Evolutionary conservation across 2,329 filamentous ascomycete genomes (phyloP).

Genomic region (Dendrostoma leiphaemia): DNA sequence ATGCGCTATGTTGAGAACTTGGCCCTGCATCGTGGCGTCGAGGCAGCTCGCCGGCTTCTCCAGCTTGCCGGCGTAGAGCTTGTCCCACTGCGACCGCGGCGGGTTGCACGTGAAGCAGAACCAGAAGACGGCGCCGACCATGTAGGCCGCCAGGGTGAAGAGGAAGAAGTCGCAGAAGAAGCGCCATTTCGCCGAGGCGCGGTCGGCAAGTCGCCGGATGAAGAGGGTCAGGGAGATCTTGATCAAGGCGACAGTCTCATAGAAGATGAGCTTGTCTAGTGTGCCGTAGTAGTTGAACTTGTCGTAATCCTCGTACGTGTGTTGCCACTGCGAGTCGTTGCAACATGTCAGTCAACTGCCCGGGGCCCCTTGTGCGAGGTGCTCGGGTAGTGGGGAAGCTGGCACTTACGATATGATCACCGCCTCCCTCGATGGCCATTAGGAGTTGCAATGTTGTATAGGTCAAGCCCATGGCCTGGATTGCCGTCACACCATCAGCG

Average conservation of each 20-base stretch:
- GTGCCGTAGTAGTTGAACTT: slow-evolving; percentile 24
- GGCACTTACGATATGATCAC: slow-evolving; percentile 6
- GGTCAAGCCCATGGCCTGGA: slow-evolving; percentile 10
- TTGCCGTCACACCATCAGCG: background rate
- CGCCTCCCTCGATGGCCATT: background rate
- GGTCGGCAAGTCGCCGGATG: slow-evolving; percentile 33
- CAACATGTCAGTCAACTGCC: background rate
- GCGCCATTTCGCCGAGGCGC: slow-evolving; percentile 28
- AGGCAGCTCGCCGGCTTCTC: slow-evolving; percentile 22
- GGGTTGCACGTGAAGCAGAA: slow-evolving; percentile 29
- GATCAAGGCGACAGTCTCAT: slow-evolving; percentile 30
- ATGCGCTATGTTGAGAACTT: slow-evolving; percentile 29
- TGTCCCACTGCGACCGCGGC: slow-evolving; percentile 26
- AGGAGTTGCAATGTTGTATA: slow-evolving; percentile 8
- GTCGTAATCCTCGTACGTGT: slow-evolving; percentile 32
- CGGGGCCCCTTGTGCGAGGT: slow-evolving; percentile 16
- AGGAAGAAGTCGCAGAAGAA: slow-evolving; percentile 31
- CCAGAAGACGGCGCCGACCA: slow-evolving; percentile 30
- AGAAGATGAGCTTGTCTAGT: slow-evolving; percentile 27
- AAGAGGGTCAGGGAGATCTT: slow-evolving; percentile 36
- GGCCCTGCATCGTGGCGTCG: slow-evolving; percentile 19
- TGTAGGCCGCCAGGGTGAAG: slow-evolving; percentile 26
- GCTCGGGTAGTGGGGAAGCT: slow-evolving; percentile 17
- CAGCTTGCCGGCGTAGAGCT: slow-evolving; percentile 23
- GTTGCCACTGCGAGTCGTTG: slow-evolving; percentile 24